Base-by-base conservation (phyloP, 2,329 filamentous ascomycete species). In the Xylariaceae sp. region DNA sequence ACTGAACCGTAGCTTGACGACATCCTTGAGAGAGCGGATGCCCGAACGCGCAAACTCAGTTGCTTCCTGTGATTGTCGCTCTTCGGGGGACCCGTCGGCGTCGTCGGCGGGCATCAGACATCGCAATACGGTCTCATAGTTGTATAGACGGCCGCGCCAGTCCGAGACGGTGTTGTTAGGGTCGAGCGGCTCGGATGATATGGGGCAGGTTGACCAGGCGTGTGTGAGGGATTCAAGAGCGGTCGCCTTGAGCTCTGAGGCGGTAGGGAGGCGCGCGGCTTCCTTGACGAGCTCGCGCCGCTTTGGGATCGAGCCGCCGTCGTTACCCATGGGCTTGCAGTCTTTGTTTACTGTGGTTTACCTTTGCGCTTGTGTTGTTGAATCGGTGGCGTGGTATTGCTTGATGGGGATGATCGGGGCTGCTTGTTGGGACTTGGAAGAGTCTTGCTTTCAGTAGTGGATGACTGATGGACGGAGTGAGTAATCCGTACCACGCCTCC, bases 271-370 rank as follows among this genome's bases (percentile, higher is more conserved):
- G 64, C 89, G 88, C 40, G 92, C 90, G 26, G 92, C 90, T 71
- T 92, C 87, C 73, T 95, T 95, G 70, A 99, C 94, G 43, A 99
- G 88, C 72, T 99, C 95, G 67, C 91, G 88, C 30, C 95, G 89
- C 59, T 88, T 97, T 5, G 94, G 94, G 63, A 99, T 99, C 63
- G 89, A 92, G 69, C 94, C 94, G 63, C 94, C 94, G 71, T 99
- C 94, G 75, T 99, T 99, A 70, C 94, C 94, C 94, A 99, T 96
- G 32, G 22, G 19, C 18, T 45, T 41, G 15, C 13, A 39, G 44
- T 18, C n/a, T n/a, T n/a, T 29, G 50, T 53, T 47, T 52, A 36
- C 2, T 42, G 19, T 15, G 5, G 36, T 43, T 43, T 43, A 43
- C 21, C 21, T 43, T 30, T 26, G 13, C 13, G 41, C 13, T 26